A percentile compares a stretch with the other conserved stretches of the same genome.
These are phyloP conservation scores for Penicillium sp. DNA, from an alignment of 2,329 filamentous ascomycete species.

Conservation along the genomic window DNA sequence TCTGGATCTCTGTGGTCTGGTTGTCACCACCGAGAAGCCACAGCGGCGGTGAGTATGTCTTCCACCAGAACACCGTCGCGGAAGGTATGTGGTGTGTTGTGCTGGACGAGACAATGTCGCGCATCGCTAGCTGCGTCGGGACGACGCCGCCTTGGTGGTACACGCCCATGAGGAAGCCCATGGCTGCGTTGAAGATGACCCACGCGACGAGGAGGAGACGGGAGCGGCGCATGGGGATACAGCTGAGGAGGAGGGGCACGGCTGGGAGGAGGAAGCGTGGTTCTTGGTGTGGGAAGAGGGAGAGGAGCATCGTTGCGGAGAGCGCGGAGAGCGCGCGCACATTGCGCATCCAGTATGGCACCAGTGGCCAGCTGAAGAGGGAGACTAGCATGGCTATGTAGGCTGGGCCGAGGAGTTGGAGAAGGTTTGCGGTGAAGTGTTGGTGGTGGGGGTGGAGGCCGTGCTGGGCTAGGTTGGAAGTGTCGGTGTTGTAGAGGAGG, in stretches of 20 bases:
- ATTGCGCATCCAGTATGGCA: constrained; percentile 39
- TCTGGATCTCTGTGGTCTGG: constrained; percentile 37
- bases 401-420: constrained; percentile 71
- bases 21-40: constrained; percentile 50
- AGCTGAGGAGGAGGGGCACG: constrained; percentile 53
- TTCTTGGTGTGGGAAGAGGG: constrained; percentile 53
- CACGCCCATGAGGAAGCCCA: constrained; percentile 53
- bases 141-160: constrained; percentile 57
- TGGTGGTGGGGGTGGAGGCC: constrained; percentile 78
- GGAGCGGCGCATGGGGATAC: constrained; percentile 44
- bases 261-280: constrained; percentile 54
- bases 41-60: constrained; percentile 54
- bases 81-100: constrained; percentile 12
- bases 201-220: constrained; percentile 46
- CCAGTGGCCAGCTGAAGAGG: constrained; percentile 49
- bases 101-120: constrained; percentile 37
- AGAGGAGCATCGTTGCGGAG: constrained; percentile 46
- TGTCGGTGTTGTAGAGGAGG: constrained; percentile 69
- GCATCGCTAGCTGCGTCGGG: constrained; percentile 50
- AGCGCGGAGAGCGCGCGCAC: constrained; percentile 45
- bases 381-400: constrained; percentile 51
- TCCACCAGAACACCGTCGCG: constrained; percentile 54
- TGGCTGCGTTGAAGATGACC: constrained; percentile 51
- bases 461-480: constrained; percentile 70
- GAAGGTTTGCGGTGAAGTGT: constrained; percentile 69